Conservation (phyloP, 139 green algal genomes). For the Nannochloris sp. region DNA sequence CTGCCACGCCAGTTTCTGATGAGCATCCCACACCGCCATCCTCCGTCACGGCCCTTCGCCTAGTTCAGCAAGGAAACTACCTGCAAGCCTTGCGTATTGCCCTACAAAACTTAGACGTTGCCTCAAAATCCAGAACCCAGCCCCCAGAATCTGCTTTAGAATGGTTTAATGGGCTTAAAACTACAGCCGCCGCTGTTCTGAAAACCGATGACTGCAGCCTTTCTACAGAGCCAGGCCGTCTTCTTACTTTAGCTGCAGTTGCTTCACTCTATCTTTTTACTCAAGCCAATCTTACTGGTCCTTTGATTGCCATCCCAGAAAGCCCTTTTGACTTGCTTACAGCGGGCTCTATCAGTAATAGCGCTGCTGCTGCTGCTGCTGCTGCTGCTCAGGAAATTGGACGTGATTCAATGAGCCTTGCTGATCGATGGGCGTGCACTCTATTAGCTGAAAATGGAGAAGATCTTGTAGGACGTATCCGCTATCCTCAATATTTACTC, state of each 20-base stretch:
- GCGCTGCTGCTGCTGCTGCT: neutral
- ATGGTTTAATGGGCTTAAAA: constrained; percentile 14
- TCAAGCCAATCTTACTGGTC: constrained; percentile 62
- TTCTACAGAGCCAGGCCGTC: neutral
- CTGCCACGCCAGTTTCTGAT: neutral
- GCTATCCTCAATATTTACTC: constrained; percentile 63
- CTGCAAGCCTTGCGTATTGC: neutral
- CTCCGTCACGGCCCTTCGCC: neutral
- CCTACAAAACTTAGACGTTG: neutral
- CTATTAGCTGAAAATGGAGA: constrained; percentile 64
- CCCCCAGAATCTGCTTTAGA: constrained; percentile 11
- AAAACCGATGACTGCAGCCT: neutral
- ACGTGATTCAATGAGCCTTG: constrained; percentile 1
- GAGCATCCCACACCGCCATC: neutral
- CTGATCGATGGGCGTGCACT: constrained; percentile 33
- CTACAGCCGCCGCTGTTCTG: neutral
- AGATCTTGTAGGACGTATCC: constrained; percentile 44
- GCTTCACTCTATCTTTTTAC: constrained; percentile 48
- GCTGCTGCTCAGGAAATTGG: neutral
- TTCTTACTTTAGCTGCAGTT: constrained; percentile 7
- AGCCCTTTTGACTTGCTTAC: constrained; percentile 1
- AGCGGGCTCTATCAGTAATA: neutral
- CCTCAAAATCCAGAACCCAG: neutral
- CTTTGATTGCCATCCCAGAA: neutral
- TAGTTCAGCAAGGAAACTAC: constrained; percentile 6